Evolutionary conservation across 371 early-diverging fungal species (phyloP).

Genomic region (Mucor circinelloides): DNA sequence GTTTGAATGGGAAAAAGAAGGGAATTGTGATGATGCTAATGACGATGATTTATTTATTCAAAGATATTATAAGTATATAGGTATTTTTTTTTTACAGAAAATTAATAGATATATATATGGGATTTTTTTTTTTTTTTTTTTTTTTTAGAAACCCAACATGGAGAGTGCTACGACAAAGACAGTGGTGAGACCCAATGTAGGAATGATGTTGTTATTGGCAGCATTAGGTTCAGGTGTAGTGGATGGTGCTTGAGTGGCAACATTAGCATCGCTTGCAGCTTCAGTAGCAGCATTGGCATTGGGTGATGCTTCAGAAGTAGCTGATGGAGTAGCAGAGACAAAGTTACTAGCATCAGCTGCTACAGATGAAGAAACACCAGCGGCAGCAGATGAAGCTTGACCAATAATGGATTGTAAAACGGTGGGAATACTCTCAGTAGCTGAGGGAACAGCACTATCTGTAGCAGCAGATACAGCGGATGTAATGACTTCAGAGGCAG

Average conservation of each 20-base stretch:
- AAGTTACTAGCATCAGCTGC: neutral
- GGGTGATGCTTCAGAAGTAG: neutral
- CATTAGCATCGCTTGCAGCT: neutral
- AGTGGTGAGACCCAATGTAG: constrained; percentile 8
- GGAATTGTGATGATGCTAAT: neutral
- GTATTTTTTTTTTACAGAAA: neutral
- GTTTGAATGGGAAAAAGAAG: neutral
- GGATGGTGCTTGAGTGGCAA: neutral
- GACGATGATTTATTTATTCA: neutral
- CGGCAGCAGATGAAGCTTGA: neutral
- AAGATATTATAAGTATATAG: neutral
- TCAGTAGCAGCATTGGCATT: neutral
- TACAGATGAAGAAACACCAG: neutral
- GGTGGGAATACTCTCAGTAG: neutral
- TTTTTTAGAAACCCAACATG: constrained; percentile 1
- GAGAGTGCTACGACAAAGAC: constrained; percentile 10
- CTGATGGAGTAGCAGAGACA: neutral
- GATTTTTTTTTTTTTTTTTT: neutral
- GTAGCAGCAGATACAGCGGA: neutral
- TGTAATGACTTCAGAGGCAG: constrained; percentile 1
- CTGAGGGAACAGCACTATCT: neutral
- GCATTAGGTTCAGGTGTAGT: constrained; percentile 3
- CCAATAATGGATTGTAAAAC: neutral
- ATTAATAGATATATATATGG: neutral
- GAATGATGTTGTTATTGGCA: neutral